Percentiles rank a stretch among this genome's conserved stretches.
Conservation (phyloP, 768 basidiomycete species). For the Astraeus odoratus region DNA sequence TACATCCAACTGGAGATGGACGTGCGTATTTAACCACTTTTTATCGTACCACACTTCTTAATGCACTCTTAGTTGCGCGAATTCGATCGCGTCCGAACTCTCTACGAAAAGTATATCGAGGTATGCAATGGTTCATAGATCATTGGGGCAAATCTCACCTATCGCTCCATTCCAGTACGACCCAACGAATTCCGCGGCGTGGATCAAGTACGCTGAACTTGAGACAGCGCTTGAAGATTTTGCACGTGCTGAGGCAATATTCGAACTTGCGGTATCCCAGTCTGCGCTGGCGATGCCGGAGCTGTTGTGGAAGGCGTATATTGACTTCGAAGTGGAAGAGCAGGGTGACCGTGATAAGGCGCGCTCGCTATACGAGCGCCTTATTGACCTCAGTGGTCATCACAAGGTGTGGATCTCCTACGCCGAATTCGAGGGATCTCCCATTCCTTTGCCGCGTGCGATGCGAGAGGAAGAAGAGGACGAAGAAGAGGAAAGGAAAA, state of each 20-base stretch:
- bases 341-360: constrained; percentile 78
- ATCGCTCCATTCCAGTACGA: constrained; percentile 51
- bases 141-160: background rate
- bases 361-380: constrained; percentile 81
- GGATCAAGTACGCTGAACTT: constrained; percentile 94
- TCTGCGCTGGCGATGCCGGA: constrained; percentile 91
- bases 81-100: constrained; percentile 84
- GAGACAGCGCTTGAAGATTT: constrained; percentile 85
- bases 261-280: constrained; percentile 85
- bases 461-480: constrained; percentile 61
- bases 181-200: constrained; percentile 83
- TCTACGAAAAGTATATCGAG: constrained; percentile 94
- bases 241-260: constrained; percentile 85
- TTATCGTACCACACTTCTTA: constrained; percentile 4
- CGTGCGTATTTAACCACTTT: constrained; percentile 34
- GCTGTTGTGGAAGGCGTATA: constrained; percentile 88
- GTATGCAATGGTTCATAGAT: constrained; percentile 32
- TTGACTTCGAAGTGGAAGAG: constrained; percentile 94
- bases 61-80: constrained; percentile 62
- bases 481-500: constrained; percentile 45
- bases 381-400: constrained; percentile 80
- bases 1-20: constrained; percentile 94
- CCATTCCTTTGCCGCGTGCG: constrained; percentile 57
- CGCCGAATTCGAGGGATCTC: constrained; percentile 84
- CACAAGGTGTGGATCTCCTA: constrained; percentile 98